These are phyloP conservation scores for Sclerotinia glacialis DNA, from an alignment of 2,329 filamentous ascomycete species.

Conservation along the genomic window DNA sequence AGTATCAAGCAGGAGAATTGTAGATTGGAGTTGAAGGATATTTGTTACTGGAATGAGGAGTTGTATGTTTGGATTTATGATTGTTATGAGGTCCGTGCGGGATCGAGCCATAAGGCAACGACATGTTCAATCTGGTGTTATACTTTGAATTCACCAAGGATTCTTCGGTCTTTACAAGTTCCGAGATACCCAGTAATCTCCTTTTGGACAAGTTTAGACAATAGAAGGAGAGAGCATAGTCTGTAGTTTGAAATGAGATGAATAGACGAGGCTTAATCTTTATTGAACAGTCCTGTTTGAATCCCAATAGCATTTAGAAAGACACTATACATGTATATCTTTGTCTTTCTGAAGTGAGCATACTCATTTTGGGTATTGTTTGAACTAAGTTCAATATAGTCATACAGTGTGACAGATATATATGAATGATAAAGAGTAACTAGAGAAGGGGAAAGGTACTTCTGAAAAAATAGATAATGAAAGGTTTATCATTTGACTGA, in stretches of 20 bases:
- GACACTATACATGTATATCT: neutral
- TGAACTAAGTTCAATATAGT: neutral
- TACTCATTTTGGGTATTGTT: neutral
- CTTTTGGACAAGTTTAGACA: neutral
- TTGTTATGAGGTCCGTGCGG: constrained; percentile 1
- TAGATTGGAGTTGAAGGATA: neutral
- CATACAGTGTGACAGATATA: neutral
- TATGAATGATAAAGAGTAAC: neutral
- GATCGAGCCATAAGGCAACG: neutral
- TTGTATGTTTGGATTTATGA: neutral
- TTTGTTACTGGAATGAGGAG: neutral
- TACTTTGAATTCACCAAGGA: neutral
- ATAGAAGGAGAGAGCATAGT: neutral
- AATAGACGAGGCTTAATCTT: neutral
- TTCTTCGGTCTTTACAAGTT: neutral
- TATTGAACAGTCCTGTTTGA: neutral
- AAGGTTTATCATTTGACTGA: constrained; percentile 6
- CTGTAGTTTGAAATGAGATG: neutral
- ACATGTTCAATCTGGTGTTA: neutral
- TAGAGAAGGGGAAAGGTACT: no score
- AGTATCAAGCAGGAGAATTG: neutral
- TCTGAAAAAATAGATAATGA: neutral
- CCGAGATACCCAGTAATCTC: neutral
- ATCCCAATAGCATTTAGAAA: neutral
- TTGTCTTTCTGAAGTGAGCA: neutral